Evolutionary conservation across 1,284 basidiomycete genomes (phyloP), one percentile per base, ranked within the genome.

Genomic region (Meira nashicola): DNA sequence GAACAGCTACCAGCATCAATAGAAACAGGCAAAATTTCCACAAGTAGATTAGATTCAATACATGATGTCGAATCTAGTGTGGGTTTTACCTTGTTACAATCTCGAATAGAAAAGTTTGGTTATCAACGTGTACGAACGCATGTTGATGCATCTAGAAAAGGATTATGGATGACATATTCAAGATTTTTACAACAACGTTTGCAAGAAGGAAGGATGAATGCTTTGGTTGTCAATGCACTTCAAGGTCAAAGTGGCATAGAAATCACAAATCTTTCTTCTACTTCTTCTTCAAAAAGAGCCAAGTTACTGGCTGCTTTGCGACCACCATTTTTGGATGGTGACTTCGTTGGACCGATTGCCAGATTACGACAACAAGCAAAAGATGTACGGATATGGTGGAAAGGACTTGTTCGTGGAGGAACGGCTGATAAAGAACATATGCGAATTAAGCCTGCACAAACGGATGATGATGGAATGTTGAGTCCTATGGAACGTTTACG

Each of bases 41-140:
- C 46, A 21, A 23, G 17, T 21, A 23, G 46, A 48, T 23, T 48
- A n/a, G 41, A 46, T 12, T 56, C 55, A 38, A 37, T 14, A 17
- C 19, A n/a, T 19, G 40, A 78, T 54, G 67, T 78, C 47, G 64
- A 67, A 53, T 74, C 71, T 7, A 62, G 65, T 21, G 44, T 78
- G 14, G 66, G 65, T 55, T 69, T 74, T 28, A 57, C 59, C 1
- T 54, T 78, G 53, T 63, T 78, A 8, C 55, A 66, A 37, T 39
- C 64, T 15, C 66, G 76, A 10, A 76, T 78, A 53, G 76, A 78
- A 57, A 77, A 73, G 54, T 78, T 78, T 43, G 76, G 76, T 9
- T 52, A 74, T n/a, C 71, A 69, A 11, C 70, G 76, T 17, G 75
- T 74, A 60, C 60, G 70, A 7, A 69, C 76, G 12, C 76, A 78